A percentile compares a stretch with the other conserved stretches of the same genome.
Evolutionary conservation across 2,329 filamentous ascomycete species (phyloP).

Genomic region (Penicillium sp.): DNA sequence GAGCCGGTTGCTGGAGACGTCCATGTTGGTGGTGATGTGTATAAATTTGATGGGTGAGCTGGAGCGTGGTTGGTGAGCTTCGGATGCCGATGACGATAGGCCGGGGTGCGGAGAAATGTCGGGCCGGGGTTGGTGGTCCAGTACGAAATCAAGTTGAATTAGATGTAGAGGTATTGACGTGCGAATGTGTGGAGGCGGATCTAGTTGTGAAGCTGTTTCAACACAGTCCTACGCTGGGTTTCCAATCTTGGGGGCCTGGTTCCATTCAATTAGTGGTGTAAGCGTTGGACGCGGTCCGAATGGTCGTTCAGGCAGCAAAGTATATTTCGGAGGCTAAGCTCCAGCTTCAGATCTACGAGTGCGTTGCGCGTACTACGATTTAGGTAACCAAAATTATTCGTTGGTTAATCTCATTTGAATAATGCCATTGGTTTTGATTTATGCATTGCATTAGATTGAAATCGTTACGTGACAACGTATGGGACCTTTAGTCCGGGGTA

Average conservation of each 20-base stretch:
- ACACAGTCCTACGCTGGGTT: neutral
- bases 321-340: neutral
- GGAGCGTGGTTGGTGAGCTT: conserved; percentile 9
- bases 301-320: neutral
- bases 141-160: neutral
- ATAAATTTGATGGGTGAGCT: conserved; percentile 13
- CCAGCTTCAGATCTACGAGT: neutral
- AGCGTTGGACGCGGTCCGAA: neutral
- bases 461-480: neutral
- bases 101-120: conserved; percentile 21
- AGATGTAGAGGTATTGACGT: neutral
- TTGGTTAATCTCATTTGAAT: neutral
- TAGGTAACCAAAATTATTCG: neutral
- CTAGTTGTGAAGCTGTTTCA: neutral
- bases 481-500: conserved; percentile 17
- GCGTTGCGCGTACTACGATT: neutral
- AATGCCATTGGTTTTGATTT: neutral
- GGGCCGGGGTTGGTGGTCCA: conserved; percentile 11
- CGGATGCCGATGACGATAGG: conserved; percentile 25
- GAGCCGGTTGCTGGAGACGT: conserved; percentile 58
- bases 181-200: neutral
- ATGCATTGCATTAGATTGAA: conserved; percentile 4
- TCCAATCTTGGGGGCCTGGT: no score
- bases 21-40: conserved; percentile 31
- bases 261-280: neutral